Evolutionary conservation across 2,329 filamentous ascomycete genomes (phyloP).

Genomic region (Stagonosporopsis rhizophila): DNA sequence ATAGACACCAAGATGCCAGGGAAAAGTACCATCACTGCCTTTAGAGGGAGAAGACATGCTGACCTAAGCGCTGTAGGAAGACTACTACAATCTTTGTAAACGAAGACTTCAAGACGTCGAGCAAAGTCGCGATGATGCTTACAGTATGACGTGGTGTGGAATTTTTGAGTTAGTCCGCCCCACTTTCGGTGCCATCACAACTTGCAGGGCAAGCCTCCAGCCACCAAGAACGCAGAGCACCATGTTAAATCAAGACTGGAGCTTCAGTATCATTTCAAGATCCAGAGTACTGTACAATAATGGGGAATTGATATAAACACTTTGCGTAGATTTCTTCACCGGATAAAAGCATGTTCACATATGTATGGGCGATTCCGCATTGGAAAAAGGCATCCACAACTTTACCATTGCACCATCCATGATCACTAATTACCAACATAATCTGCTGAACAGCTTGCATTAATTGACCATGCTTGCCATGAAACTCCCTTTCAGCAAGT

Average conservation of each 20-base stretch:
- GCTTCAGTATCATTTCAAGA: neutral
- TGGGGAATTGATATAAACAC: neutral
- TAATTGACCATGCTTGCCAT: no score
- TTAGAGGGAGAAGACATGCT: neutral
- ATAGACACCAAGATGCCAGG: conserved; percentile 74
- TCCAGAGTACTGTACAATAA: no score
- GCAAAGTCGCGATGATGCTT: conserved; percentile 3
- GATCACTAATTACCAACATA: no score
- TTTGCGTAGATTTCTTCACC: no score
- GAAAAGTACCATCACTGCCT: conserved; percentile 51
- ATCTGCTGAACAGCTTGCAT: no score
- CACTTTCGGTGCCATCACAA: conserved; percentile 1
- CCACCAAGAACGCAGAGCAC: neutral
- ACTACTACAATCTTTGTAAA: neutral
- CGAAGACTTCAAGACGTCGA: neutral
- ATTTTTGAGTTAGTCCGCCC: conserved; percentile 1
- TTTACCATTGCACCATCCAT: no score
- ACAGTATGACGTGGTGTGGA: conserved; percentile 10
- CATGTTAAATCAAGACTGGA: neutral
- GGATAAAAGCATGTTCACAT: no score
- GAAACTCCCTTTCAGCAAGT: no score
- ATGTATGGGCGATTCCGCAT: no score
- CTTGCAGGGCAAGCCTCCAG: neutral
- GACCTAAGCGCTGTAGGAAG: neutral
- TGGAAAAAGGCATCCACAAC: no score